Base-by-base conservation (phyloP, 2,329 filamentous ascomycete species). In the Aspergillus caelatus region DNA sequence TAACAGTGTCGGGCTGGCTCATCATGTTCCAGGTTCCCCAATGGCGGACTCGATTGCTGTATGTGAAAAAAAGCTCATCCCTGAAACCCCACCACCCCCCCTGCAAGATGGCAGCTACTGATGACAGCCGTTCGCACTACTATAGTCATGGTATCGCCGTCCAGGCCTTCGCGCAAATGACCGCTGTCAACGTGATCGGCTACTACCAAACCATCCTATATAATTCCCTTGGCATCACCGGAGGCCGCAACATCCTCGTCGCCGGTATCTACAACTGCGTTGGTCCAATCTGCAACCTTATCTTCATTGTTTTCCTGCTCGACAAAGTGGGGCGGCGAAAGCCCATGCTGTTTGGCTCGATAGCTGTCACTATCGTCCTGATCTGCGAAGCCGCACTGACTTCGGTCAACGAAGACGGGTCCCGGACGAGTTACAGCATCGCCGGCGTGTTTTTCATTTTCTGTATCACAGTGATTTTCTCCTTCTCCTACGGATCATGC, bases 391-490 rank as follows among this genome's bases (percentile, higher is more conserved):
- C 85, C 1, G 80, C 77, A 1, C 82, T 90, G 62, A 88, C 86
- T 66, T 84, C 82, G 0, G 79, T 82, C 62, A 82, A 84, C 56
- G 70, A 77, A 4, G 76, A 81, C 11, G 80, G 81, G 2, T 69
- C 70, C 1, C 72, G 75, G 6, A 68, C 82, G 67, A 77, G 80
- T 57, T 74, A 87, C 46, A 87, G 87, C 52, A 85, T 88, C 45
- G 85, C 82, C 0, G 88, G 86, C 14, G 86, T 90, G 21, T 87
- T 88, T 68, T 90, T 90, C 76, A 75, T 91, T n/a, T 90, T 90
- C 72, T 82, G 82, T 56, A 86, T 88, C 58, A 85, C 85, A 26
- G 80, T 84, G 16, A 83, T 88, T 67, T 89, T 88, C 68, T 86
- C 84, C 5, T 70, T 87, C 50, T 87, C 85, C 0, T 88, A 86